Percentiles rank a stretch among this genome's conserved stretches.
Evolutionary conservation across 225 moss, liverwort and hornwort genomes (phyloP).

Genomic region (Neckera pumila): DNA sequence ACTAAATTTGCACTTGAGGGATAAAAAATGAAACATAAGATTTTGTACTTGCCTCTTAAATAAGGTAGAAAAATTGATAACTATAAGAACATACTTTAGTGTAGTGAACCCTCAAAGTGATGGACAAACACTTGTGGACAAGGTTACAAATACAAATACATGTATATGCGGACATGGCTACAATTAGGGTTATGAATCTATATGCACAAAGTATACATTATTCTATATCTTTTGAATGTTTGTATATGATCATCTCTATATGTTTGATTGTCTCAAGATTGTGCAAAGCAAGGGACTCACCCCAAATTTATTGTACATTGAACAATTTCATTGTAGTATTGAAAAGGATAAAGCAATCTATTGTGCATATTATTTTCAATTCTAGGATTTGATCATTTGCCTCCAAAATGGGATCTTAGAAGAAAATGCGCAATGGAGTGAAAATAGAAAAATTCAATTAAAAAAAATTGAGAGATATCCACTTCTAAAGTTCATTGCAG

Average conservation of each 20-base stretch:
- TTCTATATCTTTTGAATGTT: neutral
- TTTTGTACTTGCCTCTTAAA: neutral
- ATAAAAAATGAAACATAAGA: neutral
- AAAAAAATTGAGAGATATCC: neutral
- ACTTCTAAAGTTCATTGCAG: too few relatives aligned
- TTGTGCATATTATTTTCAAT: neutral
- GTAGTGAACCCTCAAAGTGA: neutral
- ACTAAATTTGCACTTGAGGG: neutral
- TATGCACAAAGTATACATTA: neutral
- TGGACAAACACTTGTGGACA: too few relatives aligned
- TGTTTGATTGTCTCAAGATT: neutral
- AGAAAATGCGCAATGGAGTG: neutral
- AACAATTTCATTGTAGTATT: neutral
- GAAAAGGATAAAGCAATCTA: neutral
- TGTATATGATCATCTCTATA: neutral
- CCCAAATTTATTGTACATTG: neutral
- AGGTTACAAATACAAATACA: rapidly evolving
- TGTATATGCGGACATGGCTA: neutral
- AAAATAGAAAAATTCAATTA: too few relatives aligned
- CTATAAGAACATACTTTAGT: too few relatives aligned
- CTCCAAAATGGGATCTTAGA: neutral
- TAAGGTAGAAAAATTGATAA: too few relatives aligned
- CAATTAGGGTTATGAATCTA: rapidly evolving
- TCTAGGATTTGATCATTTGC: neutral
- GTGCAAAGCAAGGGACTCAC: neutral